Evolutionary conservation across 2,329 filamentous ascomycete genomes (phyloP).

Genomic region (Botryotinia calthae): DNA sequence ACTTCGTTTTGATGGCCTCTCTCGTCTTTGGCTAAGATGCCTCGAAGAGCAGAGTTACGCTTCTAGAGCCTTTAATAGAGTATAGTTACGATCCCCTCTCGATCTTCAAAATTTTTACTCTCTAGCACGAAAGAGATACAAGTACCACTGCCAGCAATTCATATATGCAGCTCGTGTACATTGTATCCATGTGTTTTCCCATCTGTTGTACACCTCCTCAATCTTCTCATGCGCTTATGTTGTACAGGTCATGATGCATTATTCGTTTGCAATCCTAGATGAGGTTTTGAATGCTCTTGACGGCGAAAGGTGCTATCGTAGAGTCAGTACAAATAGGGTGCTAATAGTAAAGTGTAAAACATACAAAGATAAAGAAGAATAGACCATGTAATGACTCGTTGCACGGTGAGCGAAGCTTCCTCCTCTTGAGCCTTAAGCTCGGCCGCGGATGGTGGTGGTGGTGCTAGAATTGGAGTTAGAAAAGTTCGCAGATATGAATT

Average conservation of each 20-base stretch:
- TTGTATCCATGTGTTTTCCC: neutral
- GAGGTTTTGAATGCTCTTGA: slow-evolving; percentile 53
- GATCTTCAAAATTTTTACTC: neutral
- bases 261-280: slow-evolving; percentile 38
- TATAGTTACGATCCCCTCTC: neutral
- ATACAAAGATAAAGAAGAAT: slow-evolving; percentile 74
- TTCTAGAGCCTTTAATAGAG: neutral
- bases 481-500: slow-evolving; percentile 15
- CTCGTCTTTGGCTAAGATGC: neutral
- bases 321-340: slow-evolving; percentile 15
- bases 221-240: slow-evolving; percentile 9
- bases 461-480: slow-evolving; percentile 40
- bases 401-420: slow-evolving; percentile 64
- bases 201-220: neutral
- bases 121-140: neutral
- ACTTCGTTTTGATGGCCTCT: neutral
- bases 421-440: slow-evolving; percentile 69
- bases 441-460: slow-evolving; percentile 66
- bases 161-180: slow-evolving; percentile 1
- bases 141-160: neutral
- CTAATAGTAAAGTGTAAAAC: slow-evolving; percentile 35
- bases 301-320: slow-evolving; percentile 51
- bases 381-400: slow-evolving; percentile 63
- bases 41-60: neutral
- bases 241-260: slow-evolving; percentile 18